Percentiles rank a stretch among this genome's conserved stretches.
Evolutionary conservation across 2,329 filamentous ascomycete species (phyloP).

Genomic region (Akanthomyces muscarius): DNA sequence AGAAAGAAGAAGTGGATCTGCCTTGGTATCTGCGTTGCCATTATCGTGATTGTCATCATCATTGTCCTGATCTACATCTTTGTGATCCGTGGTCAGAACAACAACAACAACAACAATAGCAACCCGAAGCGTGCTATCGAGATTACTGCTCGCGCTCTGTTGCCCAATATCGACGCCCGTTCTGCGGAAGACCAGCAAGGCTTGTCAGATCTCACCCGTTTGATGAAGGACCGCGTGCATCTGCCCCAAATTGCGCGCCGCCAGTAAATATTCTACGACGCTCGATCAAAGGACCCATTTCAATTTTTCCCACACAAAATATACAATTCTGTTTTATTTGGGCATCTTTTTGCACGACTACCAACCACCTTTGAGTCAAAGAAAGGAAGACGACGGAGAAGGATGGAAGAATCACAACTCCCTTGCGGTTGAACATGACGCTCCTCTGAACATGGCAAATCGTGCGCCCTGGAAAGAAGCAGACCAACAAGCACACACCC

Average conservation of each 20-base stretch:
- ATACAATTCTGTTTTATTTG: not conserved
- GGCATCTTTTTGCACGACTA: not conserved
- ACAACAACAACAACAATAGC: constrained; percentile 22
- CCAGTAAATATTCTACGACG: constrained; percentile 8
- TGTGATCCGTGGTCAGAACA: constrained; percentile 31
- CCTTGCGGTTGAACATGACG: not conserved
- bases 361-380: not conserved
- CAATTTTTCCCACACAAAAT: not conserved
- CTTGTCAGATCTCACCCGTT: constrained; percentile 17
- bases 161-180: constrained; percentile 6
- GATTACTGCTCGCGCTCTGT: constrained; percentile 17
- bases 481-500: not conserved
- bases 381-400: not conserved
- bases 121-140: constrained; percentile 26
- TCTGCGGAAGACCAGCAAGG: constrained; percentile 18
- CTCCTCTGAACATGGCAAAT: not conserved
- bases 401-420: not conserved
- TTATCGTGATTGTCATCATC: constrained; percentile 50
- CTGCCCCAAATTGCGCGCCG: constrained; percentile 24
- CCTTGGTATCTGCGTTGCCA: constrained; percentile 64
- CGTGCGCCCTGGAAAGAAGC: not conserved
- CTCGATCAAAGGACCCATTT: not conserved
- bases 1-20: constrained; percentile 97
- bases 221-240: constrained; percentile 24
- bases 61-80: constrained; percentile 48